A percentile compares a stretch with the other conserved stretches of the same genome.
These are phyloP conservation scores for Yamadazyma insecticola DNA, from an alignment of 805 yeast species.

Conservation along the genomic window DNA sequence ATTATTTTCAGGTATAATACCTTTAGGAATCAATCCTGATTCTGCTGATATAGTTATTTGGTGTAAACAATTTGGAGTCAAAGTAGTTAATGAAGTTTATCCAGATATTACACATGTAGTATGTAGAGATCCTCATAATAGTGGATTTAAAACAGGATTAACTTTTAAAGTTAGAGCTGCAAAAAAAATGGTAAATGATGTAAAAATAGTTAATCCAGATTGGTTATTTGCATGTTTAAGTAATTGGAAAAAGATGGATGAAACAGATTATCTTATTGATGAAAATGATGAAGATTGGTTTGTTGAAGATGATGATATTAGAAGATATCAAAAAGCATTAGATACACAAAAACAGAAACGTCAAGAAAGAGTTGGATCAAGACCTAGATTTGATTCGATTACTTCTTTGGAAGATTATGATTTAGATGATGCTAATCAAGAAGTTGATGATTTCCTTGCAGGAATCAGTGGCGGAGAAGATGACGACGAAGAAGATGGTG, in stretches of 20 bases:
- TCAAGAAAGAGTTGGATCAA: constrained; percentile 7
- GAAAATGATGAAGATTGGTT: constrained; percentile 45
- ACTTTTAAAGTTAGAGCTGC: constrained; percentile 87
- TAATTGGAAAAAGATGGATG: constrained; percentile 69
- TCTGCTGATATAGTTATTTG: constrained; percentile 86
- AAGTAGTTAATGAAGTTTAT: constrained; percentile 65
- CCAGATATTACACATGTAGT: constrained; percentile 83
- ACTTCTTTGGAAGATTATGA: constrained; percentile 32
- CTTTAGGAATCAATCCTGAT: constrained; percentile 69
- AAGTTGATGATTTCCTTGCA: constrained; percentile 46
- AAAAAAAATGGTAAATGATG: constrained; percentile 51
- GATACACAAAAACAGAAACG: constrained; percentile 17
- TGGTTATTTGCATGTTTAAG: constrained; percentile 89
- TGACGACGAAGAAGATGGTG: constrained; percentile 24
- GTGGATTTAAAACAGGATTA: constrained; percentile 26
- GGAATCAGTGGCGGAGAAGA: constrained; percentile 37
- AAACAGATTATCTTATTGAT: constrained; percentile 50
- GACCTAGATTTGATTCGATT: constrained; percentile 31
- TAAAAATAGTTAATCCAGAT: constrained; percentile 81
- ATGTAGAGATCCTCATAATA: constrained; percentile 60
- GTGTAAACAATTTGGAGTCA: constrained; percentile 90
- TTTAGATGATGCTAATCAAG: constrained; percentile 39
- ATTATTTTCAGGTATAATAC: constrained; percentile 85
- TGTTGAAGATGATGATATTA: constrained; percentile 41
- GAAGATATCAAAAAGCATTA: constrained; percentile 34